Base-by-base conservation (phyloP, 2,329 filamentous ascomycete genomes). In the Chrysoporthe puriensis region DNA sequence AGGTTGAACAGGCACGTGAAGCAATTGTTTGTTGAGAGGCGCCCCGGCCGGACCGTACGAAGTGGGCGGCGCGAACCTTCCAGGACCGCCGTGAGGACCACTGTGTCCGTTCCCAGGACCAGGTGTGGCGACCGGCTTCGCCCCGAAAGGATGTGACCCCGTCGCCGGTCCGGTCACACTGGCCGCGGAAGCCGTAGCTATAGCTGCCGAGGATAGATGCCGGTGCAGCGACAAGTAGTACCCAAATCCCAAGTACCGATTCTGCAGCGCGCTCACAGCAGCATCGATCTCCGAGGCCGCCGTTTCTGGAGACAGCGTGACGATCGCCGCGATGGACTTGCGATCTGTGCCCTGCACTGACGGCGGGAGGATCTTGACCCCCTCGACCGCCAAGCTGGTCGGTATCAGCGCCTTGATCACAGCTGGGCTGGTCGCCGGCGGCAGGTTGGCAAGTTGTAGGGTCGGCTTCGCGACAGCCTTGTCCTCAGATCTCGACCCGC, bases 171-270 rank as follows among this genome's bases (percentile, higher is more conserved):
- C 82, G 34, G 84, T 77, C n/a, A 85, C 81, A 4, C 71, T 66
- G 4, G 73, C 66, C 6, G 76, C 48, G 4, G 73, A 63, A 0
- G 83, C 82, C 54, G 79, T 74, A n/a, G 72, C 77, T 6, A 83
- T 82, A n/a, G 91, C 84, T 1, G 90, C 89, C 2, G 93, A 96
- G 0, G 93, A 96, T 4, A 97, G 84, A 79, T 96, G 92, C 11
- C 93, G 85, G 69, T 94, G 92, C 57, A 97, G 84, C 7, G 88
- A 90, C 2, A 97, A 83, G 77, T 94, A 91, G 80, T 91, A 93
- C 5, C 94, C 94, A 76, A 88, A 93, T 18, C 94, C 94, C 18
- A 97, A 82, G 76, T 97, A 97, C 72, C 86, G 88, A 71, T 96
- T 94, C 75, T 96, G 92, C 43, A 97, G 80, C 3, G 86, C 80